Base-by-base conservation (phyloP, 2,329 filamentous ascomycete species). In the Claviceps capensis region DNA sequence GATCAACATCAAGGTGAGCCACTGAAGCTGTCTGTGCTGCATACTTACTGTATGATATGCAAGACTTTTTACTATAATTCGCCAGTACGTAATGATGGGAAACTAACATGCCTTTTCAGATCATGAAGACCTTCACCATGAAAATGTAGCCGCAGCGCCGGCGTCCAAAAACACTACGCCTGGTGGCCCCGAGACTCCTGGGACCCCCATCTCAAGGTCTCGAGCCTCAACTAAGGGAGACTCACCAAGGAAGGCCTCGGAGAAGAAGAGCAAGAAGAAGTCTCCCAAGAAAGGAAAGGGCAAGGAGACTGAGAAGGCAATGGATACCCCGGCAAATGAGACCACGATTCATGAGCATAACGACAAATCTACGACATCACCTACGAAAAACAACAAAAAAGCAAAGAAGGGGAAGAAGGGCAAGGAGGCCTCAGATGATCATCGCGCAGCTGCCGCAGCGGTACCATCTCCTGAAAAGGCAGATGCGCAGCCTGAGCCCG, bases 341-440 rank as follows among this genome's bases (percentile, higher is more conserved):
- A 50, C 46, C 50, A 40, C 56, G 55, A 51, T 58, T 47, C 53
- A 58, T 49, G 53, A 54, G 14, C 53, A 53, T 44, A 52, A 54
- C 2, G 51, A 55, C 19, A 54, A 52, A 40, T 16, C 47, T 41
- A 41, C 56, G 46, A 47, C 58, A 26, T 50, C 59, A 41, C 26
- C 45, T 37, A 56, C 53, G n/a, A 62, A 62, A 55, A 63, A 60
- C 55, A 55, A 56, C 17, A 54, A 61, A 58, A 56, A 54, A 44
- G 51, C n/a, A n/a, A 62, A 60, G 51, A 60, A 58, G 50, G 54
- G 59, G n/a, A 58, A 61, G 44, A 53, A 56, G 38, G 55, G 26
- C 14, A 56, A 56, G 26, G 26, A 11, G 17, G 43, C 23, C 7
- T 23, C 38, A 23, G 44, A 30, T n/a, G 49, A 19, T 7, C n/a